A percentile compares a stretch with the other conserved stretches of the same genome.
phyloP scores from a whole-genome alignment of 2,329 filamentous ascomycete species.

The Neofusicoccum laricinum region DNA sequence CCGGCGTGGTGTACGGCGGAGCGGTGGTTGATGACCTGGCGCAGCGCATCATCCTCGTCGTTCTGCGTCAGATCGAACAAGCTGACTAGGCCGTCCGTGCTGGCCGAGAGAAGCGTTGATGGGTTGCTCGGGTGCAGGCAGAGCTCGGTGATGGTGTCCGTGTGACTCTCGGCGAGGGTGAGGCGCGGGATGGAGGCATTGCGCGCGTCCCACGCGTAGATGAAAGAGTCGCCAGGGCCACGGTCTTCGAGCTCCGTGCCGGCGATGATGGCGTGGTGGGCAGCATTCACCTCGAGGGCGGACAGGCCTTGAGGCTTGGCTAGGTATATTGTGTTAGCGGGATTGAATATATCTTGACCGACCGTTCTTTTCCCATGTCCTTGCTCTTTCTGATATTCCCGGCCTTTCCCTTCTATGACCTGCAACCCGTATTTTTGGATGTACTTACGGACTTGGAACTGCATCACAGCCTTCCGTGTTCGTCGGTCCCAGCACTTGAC shows the following conservation, averaged over 20 bases:
- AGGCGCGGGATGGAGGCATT: slow-evolving; percentile 30
- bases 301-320: slow-evolving; percentile 56
- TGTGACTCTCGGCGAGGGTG: slow-evolving; percentile 46
- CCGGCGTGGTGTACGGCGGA: slow-evolving; percentile 72
- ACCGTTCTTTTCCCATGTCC: not conserved
- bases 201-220: slow-evolving; percentile 43
- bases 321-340: slow-evolving; percentile 22
- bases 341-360: not conserved
- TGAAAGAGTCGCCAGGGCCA: slow-evolving; percentile 42
- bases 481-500: slow-evolving; percentile 67
- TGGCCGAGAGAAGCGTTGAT: slow-evolving; percentile 68
- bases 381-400: not conserved
- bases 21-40: slow-evolving; percentile 75
- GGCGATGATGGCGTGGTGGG: slow-evolving; percentile 61
- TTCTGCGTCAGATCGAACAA: slow-evolving; percentile 64
- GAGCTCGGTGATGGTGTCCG: slow-evolving; percentile 60
- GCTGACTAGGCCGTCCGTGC: slow-evolving; percentile 76
- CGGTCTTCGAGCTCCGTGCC: slow-evolving; percentile 66
- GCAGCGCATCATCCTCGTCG: slow-evolving; percentile 73
- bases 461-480: slow-evolving; percentile 45
- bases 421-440: not conserved
- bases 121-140: slow-evolving; percentile 61
- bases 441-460: slow-evolving; percentile 34
- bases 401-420: not conserved
- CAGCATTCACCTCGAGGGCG: slow-evolving; percentile 60